Evolutionary conservation across 176 grass and related monocot genomes (phyloP).

Genomic region (Rhynchospora pubera): DNA sequence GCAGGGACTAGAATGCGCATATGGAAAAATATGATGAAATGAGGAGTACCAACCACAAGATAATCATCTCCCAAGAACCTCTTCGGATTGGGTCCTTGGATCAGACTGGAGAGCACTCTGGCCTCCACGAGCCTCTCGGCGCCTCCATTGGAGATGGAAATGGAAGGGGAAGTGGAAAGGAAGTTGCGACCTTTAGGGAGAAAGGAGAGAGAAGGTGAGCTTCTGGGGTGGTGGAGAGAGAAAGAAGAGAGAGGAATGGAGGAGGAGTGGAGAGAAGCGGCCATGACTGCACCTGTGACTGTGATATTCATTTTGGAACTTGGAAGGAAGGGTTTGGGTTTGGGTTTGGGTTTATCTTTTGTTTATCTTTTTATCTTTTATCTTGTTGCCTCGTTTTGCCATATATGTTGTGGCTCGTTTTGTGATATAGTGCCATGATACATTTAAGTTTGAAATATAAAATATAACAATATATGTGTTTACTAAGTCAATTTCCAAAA

Average conservation of each 20-base stretch:
- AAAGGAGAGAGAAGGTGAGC: background rate
- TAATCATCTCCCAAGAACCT: constrained; percentile 11
- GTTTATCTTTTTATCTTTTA: background rate
- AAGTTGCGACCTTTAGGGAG: background rate
- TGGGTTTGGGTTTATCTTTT: too few species aligned
- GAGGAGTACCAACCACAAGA: background rate
- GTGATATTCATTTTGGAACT: background rate
- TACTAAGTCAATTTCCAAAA: too few species aligned
- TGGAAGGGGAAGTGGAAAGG: background rate
- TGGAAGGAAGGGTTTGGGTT: background rate
- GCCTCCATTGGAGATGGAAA: background rate
- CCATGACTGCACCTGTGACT: background rate
- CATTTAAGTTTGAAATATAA: too few species aligned
- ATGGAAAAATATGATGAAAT: background rate
- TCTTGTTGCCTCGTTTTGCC: too few species aligned
- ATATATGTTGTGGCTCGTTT: too few species aligned
- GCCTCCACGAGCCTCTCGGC: background rate
- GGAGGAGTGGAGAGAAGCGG: background rate
- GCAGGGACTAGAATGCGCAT: background rate
- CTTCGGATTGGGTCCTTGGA: background rate
- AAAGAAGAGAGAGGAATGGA: constrained; percentile 6
- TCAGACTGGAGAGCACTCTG: background rate
- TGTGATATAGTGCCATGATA: too few species aligned
- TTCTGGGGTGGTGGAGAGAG: background rate
- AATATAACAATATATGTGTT: too few species aligned